phyloP scores from a whole-genome alignment of 768 basidiomycete genomes.

The Fomitopsis pulvina region DNA sequence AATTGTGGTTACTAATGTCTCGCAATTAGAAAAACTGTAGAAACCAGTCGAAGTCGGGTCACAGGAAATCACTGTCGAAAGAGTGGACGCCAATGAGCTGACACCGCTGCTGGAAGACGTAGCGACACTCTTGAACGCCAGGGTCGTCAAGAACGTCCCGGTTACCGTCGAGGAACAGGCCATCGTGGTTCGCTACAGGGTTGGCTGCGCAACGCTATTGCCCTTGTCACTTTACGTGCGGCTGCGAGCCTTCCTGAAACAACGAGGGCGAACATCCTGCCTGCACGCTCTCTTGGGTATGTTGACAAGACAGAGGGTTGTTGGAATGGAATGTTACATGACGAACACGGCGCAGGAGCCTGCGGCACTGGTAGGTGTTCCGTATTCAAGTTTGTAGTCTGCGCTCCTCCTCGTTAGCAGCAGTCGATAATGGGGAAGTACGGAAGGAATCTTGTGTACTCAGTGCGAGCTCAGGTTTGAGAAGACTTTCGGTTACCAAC shows the following conservation, averaged over 20 bases:
- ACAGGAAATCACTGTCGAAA: conserved; percentile 14
- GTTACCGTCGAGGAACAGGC: conserved; percentile 10
- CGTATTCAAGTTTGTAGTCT: too few species aligned
- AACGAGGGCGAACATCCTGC: neutral
- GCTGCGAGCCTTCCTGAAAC: neutral
- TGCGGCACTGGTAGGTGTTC: too few species aligned
- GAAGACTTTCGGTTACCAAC: too few species aligned
- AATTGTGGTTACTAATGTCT: conserved; percentile 13
- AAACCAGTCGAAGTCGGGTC: conserved; percentile 3
- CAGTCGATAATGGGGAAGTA: too few species aligned
- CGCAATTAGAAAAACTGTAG: conserved; percentile 7
- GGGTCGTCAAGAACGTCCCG: conserved; percentile 15
- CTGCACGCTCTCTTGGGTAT: neutral
- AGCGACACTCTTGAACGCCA: conserved; percentile 13
- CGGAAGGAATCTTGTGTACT: too few species aligned
- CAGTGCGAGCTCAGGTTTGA: too few species aligned
- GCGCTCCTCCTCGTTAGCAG: too few species aligned
- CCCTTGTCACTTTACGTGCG: neutral
- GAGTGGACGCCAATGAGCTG: conserved; percentile 9
- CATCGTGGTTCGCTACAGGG: conserved; percentile 1
- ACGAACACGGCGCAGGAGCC: too few species aligned
- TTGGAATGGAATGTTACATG: too few species aligned
- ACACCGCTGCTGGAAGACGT: conserved; percentile 12
- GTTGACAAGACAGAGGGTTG: too few species aligned
- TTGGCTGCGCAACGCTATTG: neutral